phyloP scores from a whole-genome alignment of 208 protist genomes.

The Trichomonas tenax region DNA sequence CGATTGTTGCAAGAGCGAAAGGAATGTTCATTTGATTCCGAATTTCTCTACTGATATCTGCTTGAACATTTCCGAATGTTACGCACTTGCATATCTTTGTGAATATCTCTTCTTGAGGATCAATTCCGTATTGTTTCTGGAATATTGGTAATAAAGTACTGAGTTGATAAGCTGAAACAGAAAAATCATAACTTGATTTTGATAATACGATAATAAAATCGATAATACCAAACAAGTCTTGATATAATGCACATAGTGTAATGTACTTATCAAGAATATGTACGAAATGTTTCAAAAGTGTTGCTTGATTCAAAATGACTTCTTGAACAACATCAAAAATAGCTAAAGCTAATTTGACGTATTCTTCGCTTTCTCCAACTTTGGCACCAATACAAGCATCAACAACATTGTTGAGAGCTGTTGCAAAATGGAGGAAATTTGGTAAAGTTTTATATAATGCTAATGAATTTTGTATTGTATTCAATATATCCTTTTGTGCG shows the following conservation, averaged over 20 bases:
- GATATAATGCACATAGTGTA: neutral
- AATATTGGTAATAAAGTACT: neutral
- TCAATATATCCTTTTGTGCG: neutral
- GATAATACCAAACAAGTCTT: neutral
- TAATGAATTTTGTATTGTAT: neutral
- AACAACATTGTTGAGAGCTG: neutral
- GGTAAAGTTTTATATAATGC: neutral
- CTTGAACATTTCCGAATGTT: neutral
- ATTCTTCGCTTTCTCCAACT: neutral
- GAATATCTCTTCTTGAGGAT: neutral
- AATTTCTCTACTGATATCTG: neutral
- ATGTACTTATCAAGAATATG: neutral
- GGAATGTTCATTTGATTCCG: neutral
- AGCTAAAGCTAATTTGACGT: neutral
- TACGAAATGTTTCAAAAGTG: neutral
- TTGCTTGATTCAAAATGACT: neutral
- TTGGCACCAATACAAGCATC: neutral
- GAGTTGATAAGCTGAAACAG: neutral
- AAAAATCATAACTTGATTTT: neutral
- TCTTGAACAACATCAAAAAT: neutral
- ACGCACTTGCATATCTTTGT: neutral
- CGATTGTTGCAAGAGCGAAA: neutral
- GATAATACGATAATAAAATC: neutral
- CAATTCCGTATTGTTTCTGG: neutral
- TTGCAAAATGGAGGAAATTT: neutral